phyloP scores from a whole-genome alignment of 2,329 filamentous ascomycete genomes.

The Parascedosporium putredinis region DNA sequence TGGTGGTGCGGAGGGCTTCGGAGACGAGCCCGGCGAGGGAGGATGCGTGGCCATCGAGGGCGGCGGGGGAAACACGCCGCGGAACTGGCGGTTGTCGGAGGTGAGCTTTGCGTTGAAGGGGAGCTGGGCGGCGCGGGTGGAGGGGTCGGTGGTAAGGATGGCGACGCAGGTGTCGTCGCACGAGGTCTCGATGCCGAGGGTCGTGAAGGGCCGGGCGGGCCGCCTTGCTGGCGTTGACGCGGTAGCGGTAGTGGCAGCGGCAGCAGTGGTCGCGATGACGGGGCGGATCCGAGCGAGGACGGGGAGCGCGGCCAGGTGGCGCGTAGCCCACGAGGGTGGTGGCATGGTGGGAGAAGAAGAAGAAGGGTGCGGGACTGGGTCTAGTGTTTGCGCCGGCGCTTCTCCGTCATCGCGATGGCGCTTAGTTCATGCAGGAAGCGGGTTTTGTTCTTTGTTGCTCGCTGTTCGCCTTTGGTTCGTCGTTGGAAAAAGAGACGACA shows the following conservation, averaged over 20 bases:
- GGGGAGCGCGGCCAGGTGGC: background rate
- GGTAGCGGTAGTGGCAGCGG: too few relatives aligned
- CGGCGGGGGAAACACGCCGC: slow-evolving; percentile 72
- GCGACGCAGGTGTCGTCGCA: slow-evolving; percentile 93
- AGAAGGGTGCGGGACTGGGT: background rate
- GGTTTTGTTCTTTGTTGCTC: too few relatives aligned
- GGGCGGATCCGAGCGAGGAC: too few relatives aligned
- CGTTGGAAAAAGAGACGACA: too few relatives aligned
- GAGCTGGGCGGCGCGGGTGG: slow-evolving; percentile 36
- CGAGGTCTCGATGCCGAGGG: slow-evolving; percentile 70
- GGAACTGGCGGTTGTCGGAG: slow-evolving; percentile 62
- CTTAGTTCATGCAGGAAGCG: too few relatives aligned
- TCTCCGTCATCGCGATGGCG: too few relatives aligned
- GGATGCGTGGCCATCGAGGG: slow-evolving; percentile 65
- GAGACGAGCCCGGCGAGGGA: slow-evolving; percentile 57
- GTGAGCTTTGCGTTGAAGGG: slow-evolving; percentile 76
- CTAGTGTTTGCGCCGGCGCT: too few relatives aligned
- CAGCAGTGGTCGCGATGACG: too few relatives aligned
- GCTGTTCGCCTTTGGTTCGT: too few relatives aligned
- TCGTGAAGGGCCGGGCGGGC: slow-evolving; percentile 31
- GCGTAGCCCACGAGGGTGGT: background rate
- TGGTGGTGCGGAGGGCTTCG: slow-evolving; percentile 21
- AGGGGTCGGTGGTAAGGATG: slow-evolving; percentile 37
- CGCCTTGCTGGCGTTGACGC: too few relatives aligned
- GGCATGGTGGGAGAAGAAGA: background rate